Base-by-base conservation (phyloP, 129 eudicot species). In the Scalesia atractyloides region DNA sequence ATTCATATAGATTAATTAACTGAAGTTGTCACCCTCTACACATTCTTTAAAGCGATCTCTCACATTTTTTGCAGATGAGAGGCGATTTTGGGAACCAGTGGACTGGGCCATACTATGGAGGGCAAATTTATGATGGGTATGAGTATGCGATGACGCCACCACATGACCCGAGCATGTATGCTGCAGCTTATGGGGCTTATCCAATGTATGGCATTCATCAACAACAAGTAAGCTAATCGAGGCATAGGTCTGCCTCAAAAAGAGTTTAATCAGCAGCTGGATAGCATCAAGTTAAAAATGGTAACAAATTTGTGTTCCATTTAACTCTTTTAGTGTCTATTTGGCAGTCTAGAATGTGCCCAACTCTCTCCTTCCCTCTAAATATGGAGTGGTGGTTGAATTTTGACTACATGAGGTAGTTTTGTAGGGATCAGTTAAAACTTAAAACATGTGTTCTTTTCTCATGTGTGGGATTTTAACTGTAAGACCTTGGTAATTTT, bases 151-250 rank as follows among this genome's bases (percentile, higher is more conserved):
- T 88, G 85, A 91, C 91, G 17, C 88, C 81, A 72, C 86, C 90
- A 37, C 92, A 88, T 34, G 97, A 91, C 77, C 97, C 97, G 47
- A 77, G 83, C 77, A 84, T 91, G 97, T 88, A 91, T 64, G 91
- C 88, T 20, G 92, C 93, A 10, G 89, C 91, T 9, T 91, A 91
- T 51, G 96, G 93, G 60, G 81, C 91, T 20, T 91, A 91, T 67
- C 92, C 97, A 3, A 73, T 88, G 85, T 88, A 91, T 51, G 92
- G 92, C 9, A 76, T 88, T 51, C 90, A 88, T 82, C 97, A 88
- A 69, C 92, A 89, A 63, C 97, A 90, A 85, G 97, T 90, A 64
- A 22, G 43, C 49, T 53, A 58, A 34, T 61, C 5, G 60, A 46
- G 69, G 61, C 54, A 43, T 34, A 33, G 64, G 39, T 24, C 9